Conservation (phyloP, 805 yeast species). For the Wickerhamiella sergipiensis region DNA sequence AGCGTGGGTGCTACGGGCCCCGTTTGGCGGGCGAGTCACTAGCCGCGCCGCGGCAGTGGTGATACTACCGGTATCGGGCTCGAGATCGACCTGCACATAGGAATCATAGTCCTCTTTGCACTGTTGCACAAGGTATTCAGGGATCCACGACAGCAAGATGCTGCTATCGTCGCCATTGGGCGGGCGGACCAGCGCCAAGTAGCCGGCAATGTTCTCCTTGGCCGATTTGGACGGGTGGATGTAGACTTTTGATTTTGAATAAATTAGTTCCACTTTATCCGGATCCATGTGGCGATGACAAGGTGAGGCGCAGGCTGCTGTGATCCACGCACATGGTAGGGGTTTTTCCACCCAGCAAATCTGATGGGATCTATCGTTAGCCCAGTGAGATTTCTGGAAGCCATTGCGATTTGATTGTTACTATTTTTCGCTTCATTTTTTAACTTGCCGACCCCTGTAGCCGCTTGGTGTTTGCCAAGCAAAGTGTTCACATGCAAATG, state of each 20-base stretch:
- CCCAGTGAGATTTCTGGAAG: no score
- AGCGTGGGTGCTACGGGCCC: slow-evolving; percentile 48
- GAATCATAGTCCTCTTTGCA: slow-evolving; percentile 33
- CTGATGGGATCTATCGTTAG: background rate
- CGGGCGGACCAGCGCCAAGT: slow-evolving; percentile 49
- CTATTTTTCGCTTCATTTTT: no score
- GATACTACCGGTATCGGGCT: slow-evolving; percentile 17
- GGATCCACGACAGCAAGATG: slow-evolving; percentile 52
- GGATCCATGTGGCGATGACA: slow-evolving; percentile 4
- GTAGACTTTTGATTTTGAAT: slow-evolving; percentile 40
- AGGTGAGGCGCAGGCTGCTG: background rate
- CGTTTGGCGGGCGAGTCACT: slow-evolving; percentile 39
- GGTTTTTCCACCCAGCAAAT: background rate
- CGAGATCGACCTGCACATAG: slow-evolving; percentile 40
- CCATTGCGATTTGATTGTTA: no score
- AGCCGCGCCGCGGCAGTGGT: slow-evolving; percentile 17
- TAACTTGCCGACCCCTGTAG: no score
- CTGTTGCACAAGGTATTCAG: slow-evolving; percentile 29
- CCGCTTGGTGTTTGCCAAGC: no score
- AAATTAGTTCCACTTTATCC: slow-evolving; percentile 23
- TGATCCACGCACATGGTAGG: background rate
- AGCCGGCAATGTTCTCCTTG: slow-evolving; percentile 71
- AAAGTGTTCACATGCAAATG: no score
- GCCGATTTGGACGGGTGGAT: slow-evolving; percentile 69
- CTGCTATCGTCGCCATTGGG: slow-evolving; percentile 35